Evolutionary conservation across 2,329 filamentous ascomycete species (phyloP).

Genomic region (Cucurbitaria berberidis): DNA sequence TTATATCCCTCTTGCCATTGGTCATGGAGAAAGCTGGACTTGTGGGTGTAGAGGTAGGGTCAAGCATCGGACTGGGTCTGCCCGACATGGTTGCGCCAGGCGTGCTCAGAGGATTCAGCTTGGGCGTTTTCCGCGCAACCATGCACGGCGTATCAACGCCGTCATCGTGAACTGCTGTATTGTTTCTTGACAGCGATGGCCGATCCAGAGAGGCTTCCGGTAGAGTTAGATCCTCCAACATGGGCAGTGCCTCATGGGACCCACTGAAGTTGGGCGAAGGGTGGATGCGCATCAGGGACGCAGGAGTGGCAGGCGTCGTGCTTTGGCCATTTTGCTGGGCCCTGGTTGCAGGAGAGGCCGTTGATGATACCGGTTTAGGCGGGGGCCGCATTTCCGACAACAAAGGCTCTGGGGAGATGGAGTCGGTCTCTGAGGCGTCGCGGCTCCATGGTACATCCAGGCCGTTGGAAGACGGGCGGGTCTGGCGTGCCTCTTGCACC

Average conservation of each 20-base stretch:
- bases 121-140: slow-evolving; percentile 72
- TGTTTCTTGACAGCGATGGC: slow-evolving; percentile 57
- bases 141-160: slow-evolving; percentile 63
- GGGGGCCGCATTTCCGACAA: slow-evolving; percentile 63
- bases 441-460: slow-evolving; percentile 35
- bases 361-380: slow-evolving; percentile 68
- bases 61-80: slow-evolving; percentile 59
- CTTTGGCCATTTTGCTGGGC: slow-evolving; percentile 50
- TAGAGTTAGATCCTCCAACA: slow-evolving; percentile 69
- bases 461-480: slow-evolving; percentile 29
- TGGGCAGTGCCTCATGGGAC: slow-evolving; percentile 31
- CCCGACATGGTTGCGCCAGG: slow-evolving; percentile 42
- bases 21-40: slow-evolving; percentile 41
- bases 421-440: slow-evolving; percentile 54
- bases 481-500: slow-evolving; percentile 45
- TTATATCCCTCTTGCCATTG: slow-evolving; percentile 40
- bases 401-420: slow-evolving; percentile 57
- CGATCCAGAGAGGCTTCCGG: slow-evolving; percentile 68
- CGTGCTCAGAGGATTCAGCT: slow-evolving; percentile 64
- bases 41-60: slow-evolving; percentile 60
- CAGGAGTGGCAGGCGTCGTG: slow-evolving; percentile 70
- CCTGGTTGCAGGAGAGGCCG: slow-evolving; percentile 70
- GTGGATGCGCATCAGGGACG: slow-evolving; percentile 75
- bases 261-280: slow-evolving; percentile 43
- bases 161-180: slow-evolving; percentile 57